These are phyloP conservation scores for Talaromyces adpressus DNA, from an alignment of 495 filamentous ascomycete genomes.

Conservation along the genomic window DNA sequence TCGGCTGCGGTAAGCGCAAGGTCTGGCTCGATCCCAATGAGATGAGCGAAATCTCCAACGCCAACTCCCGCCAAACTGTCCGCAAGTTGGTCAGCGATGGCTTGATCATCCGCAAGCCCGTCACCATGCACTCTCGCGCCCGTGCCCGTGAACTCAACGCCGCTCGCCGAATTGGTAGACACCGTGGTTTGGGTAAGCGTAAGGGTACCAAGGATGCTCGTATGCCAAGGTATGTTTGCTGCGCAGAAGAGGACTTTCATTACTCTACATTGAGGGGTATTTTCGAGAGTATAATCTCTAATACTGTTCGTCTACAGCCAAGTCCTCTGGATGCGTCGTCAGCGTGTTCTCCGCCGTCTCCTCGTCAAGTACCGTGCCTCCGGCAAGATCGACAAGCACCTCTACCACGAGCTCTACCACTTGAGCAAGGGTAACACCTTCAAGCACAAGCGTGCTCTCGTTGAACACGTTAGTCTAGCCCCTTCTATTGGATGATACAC, in stretches of 20 bases:
- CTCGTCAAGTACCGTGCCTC: conserved; percentile 98
- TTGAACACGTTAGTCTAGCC: conserved; percentile 89
- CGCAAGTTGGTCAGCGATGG: conserved; percentile 99
- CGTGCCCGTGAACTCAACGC: conserved; percentile 87
- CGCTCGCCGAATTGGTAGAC: conserved; percentile 85
- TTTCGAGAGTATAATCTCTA: conserved; percentile 1
- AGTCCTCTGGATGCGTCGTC: conserved; percentile 99
- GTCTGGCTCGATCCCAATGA: conserved; percentile 99
- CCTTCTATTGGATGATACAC: neutral
- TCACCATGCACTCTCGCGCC: conserved; percentile 97
- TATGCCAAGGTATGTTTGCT: conserved; percentile 81
- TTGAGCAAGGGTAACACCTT: conserved; percentile 99
- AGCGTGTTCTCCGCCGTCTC: conserved; percentile 95
- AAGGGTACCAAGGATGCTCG: conserved; percentile 99
- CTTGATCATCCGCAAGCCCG: conserved; percentile 99
- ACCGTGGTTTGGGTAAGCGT: conserved; percentile 99
- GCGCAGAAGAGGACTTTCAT: no score
- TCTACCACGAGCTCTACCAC: conserved; percentile 99
- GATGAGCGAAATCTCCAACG: conserved; percentile 98
- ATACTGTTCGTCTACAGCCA: conserved; percentile 49
- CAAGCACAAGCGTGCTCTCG: conserved; percentile 99
- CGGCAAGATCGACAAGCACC: conserved; percentile 99
- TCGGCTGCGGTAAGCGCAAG: conserved; percentile 98
- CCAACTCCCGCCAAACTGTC: conserved; percentile 99
- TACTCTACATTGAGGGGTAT: neutral